Conservation (phyloP, 2,329 filamentous ascomycete species). For the Bipolaris oryzae region DNA sequence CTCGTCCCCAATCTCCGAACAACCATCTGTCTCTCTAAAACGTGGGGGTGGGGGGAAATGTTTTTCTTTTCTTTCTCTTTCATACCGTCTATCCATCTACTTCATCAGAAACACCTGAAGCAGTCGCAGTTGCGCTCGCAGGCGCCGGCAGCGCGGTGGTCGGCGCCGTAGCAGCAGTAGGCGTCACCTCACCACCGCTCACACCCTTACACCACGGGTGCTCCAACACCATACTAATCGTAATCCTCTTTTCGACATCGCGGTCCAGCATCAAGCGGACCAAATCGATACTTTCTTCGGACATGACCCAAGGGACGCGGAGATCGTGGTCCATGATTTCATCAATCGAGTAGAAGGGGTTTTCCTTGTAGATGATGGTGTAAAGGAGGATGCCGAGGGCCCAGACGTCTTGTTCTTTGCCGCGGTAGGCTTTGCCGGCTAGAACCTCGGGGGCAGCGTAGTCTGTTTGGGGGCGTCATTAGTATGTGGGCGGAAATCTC, state of each 20-base stretch:
- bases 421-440: constrained; percentile 86
- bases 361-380: constrained; percentile 99
- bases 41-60: too few species aligned
- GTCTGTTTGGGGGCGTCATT: constrained; percentile 61
- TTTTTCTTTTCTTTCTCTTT: neutral
- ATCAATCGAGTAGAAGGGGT: constrained; percentile 98
- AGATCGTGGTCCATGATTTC: constrained; percentile 98
- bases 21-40: too few species aligned
- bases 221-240: constrained; percentile 85
- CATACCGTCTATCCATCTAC: neutral
- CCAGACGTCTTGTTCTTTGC: constrained; percentile 98
- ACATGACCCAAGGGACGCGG: constrained; percentile 84
- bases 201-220: constrained; percentile 75
- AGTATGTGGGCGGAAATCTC: constrained; percentile 1
- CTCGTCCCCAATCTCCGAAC: neutral
- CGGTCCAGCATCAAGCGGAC: constrained; percentile 91
- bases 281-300: constrained; percentile 90
- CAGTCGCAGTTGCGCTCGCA: neutral
- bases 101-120: neutral
- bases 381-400: constrained; percentile 95
- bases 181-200: neutral
- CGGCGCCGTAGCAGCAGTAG: too few species aligned
- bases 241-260: constrained; percentile 79
- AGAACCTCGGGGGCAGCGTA: constrained; percentile 98
- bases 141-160: neutral